These are phyloP conservation scores for Colletotrichum higginsianum DNA, from an alignment of 2,329 filamentous ascomycete species.

Conservation along the genomic window DNA sequence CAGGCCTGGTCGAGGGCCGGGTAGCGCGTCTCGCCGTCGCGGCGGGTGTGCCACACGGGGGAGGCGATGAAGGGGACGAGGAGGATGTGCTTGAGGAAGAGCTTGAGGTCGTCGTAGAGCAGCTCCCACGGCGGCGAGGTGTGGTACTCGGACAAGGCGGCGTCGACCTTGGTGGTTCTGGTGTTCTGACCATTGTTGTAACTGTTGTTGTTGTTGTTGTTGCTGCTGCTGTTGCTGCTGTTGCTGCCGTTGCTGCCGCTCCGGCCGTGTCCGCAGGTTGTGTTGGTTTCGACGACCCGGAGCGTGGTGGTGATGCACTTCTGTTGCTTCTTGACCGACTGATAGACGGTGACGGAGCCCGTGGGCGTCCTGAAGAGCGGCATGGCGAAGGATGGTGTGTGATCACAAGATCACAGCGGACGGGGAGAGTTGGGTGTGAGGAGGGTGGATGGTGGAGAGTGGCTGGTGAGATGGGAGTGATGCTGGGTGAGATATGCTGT, in stretches of 20 bases:
- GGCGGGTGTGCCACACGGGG: slow-evolving; percentile 19
- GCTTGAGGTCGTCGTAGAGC: slow-evolving; percentile 20
- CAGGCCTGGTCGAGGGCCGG: slow-evolving; percentile 4
- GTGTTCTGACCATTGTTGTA: too few species aligned
- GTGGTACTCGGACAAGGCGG: slow-evolving; percentile 30
- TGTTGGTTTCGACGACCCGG: not conserved
- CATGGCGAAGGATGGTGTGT: not conserved
- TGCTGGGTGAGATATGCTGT: too few species aligned
- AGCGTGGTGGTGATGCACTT: not conserved
- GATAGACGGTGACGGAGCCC: not conserved
- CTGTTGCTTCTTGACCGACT: not conserved
- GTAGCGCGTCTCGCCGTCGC: not conserved
- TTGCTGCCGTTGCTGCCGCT: too few species aligned
- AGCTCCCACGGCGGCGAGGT: slow-evolving; percentile 32
- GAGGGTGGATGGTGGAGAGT: too few species aligned
- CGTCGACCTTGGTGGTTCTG: not conserved
- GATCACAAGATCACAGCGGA: not conserved
- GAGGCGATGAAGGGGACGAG: slow-evolving; percentile 14
- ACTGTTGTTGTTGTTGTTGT: too few species aligned
- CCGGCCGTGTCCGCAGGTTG: too few species aligned
- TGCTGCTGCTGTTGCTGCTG: too few species aligned
- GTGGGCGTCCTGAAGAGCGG: not conserved
- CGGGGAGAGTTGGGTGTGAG: too few species aligned
- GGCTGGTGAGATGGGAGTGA: too few species aligned
- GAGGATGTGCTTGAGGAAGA: slow-evolving; percentile 21